Base-by-base conservation (phyloP, 352 stramenopile genomes). In the Lagenidium giganteum region DNA sequence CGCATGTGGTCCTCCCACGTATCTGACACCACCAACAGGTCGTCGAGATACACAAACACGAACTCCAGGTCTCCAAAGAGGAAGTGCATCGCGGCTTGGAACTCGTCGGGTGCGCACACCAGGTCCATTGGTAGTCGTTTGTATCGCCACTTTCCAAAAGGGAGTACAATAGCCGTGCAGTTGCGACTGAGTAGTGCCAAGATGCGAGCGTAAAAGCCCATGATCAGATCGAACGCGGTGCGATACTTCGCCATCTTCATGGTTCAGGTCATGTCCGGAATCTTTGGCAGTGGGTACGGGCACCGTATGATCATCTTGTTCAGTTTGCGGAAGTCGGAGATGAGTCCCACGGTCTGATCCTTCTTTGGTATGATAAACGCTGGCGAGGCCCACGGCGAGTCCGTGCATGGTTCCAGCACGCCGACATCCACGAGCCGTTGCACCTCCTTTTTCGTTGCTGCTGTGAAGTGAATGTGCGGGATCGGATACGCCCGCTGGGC, bases 151-250 rank as follows among this genome's bases (percentile, higher is more conserved):
- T 61, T 61, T 1, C 51, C 55, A 25, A 51, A 74, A 14, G 64
- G 60, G 6, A 53, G 51, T 5, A 51, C 36, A 20, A 67, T 57
- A 0, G 46, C 60, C 13, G 43, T 62, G 22, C 62, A 35, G 18
- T 42, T 32, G 23, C 56, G 31, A 25, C 24, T 43, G 40, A 47
- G 35, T 44, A 54, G 29, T 21, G 51, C 45, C 5, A 68, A 14
- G 12, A 52, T n/a, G 46, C 64, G 61, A 38, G 33, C 49, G 24
- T 73, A 70, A 28, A 70, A 68, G 38, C 61, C 48, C 49, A 67
- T 67, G 9, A 21, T 47, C 21, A 64, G 45, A 31, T 65, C 55
- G 7, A 70, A 32, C 14, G 57, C 57, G 4, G 37, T 53, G 13
- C 59, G 50, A 31, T 30, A 64, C 17, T 31, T 29, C n/a, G 57